Conservation (phyloP, 75 land plant species). For the Cryptomeria japonica region DNA sequence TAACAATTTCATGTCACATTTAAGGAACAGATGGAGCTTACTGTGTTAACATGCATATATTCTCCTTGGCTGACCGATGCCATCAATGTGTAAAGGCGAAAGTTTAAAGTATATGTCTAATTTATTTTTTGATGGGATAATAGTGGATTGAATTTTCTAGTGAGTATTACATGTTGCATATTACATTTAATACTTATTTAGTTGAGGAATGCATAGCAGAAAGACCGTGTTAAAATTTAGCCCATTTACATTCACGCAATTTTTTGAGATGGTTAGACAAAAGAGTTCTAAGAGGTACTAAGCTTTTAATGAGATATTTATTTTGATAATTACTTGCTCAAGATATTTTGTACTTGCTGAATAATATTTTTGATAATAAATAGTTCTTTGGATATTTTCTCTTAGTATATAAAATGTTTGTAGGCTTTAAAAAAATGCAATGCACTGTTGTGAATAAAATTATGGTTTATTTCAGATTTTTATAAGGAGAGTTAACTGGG, state of each 20-base stretch:
- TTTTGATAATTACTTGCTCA: too few relatives aligned
- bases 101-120: neutral
- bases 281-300: too few relatives aligned
- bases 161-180: neutral
- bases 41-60: neutral
- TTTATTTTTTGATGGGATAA: neutral
- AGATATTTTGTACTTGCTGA: too few relatives aligned
- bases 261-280: too few relatives aligned
- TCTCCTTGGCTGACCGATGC: neutral
- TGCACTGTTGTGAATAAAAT: neutral
- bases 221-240: neutral
- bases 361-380: too few relatives aligned
- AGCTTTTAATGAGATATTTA: too few relatives aligned
- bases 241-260: too few relatives aligned
- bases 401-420: neutral
- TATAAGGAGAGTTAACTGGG: neutral
- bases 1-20: neutral
- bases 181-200: too few relatives aligned
- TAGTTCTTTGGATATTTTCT: neutral
- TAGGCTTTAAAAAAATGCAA: neutral
- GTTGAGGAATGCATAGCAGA: neutral
- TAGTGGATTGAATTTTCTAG: neutral
- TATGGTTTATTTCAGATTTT: neutral
- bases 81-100: neutral
- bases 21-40: neutral